Percentiles rank a stretch among this genome's conserved stretches.
phyloP scores from a whole-genome alignment of 1,284 basidiomycete genomes.

The Ganoderma sp. region DNA sequence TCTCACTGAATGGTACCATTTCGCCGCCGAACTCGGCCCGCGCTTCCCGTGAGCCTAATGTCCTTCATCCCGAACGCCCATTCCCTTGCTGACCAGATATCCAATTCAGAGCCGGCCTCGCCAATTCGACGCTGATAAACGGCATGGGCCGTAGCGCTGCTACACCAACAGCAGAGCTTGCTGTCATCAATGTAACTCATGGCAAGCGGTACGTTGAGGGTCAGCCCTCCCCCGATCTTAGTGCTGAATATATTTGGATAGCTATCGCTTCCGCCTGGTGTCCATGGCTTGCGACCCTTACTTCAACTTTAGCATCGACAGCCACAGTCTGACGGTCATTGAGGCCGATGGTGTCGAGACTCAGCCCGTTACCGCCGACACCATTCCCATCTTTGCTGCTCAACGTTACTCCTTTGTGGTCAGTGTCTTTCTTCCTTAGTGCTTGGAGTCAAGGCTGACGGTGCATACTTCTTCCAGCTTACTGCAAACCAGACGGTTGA shows the following conservation, averaged over 20 bases:
- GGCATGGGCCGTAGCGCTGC: constrained; percentile 43
- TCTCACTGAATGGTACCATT: constrained; percentile 32
- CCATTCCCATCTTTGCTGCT: constrained; percentile 41
- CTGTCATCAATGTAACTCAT: constrained; percentile 39
- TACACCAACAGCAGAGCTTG: constrained; percentile 32
- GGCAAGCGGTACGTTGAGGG: constrained; percentile 40
- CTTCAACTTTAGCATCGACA: constrained; percentile 41
- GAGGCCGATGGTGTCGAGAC: constrained; percentile 41
- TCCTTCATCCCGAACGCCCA: neutral
- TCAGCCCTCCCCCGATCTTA: neutral
- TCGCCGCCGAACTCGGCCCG: constrained; percentile 8
- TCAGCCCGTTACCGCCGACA: constrained; percentile 40
- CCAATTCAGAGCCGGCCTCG: neutral
- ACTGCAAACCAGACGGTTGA: constrained; percentile 26
- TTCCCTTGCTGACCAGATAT: neutral
- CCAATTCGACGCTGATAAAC: constrained; percentile 54
- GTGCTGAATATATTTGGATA: neutral
- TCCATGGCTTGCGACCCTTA: constrained; percentile 47
- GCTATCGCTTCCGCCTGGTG: constrained; percentile 49
- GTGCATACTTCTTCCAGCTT: constrained; percentile 31
- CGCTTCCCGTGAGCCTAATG: constrained; percentile 13
- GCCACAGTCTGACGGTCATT: constrained; percentile 43
- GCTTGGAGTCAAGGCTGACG: neutral
- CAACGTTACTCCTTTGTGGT: constrained; percentile 41
- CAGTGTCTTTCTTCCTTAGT: neutral